Conservation (phyloP, 208 protist genomes). For the Trichomonas tenax region DNA sequence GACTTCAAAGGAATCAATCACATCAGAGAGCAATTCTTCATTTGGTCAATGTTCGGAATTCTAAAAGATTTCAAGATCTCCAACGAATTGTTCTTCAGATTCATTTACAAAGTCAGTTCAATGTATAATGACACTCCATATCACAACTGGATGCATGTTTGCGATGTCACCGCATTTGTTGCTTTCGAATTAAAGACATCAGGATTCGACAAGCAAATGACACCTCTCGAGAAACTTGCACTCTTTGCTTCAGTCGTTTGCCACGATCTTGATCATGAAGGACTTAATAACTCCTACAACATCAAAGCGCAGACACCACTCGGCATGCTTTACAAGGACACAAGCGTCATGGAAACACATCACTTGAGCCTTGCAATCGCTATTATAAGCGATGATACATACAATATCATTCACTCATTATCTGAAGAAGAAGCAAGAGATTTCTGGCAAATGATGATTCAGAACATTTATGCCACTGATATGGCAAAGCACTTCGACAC, state of each 20-base stretch:
- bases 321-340: slow-evolving; percentile 55
- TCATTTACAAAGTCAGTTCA: background rate
- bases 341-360: slow-evolving; percentile 48
- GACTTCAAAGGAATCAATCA: background rate
- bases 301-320: slow-evolving; percentile 64
- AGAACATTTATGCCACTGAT: slow-evolving; percentile 44
- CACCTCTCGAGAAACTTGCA: slow-evolving; percentile 60
- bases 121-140: slow-evolving; percentile 44
- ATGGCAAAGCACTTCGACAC: slow-evolving; percentile 43
- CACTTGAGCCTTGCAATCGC: slow-evolving; percentile 36
- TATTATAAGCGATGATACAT: slow-evolving; percentile 25
- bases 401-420: slow-evolving; percentile 33
- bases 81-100: background rate
- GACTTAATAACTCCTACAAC: slow-evolving; percentile 82
- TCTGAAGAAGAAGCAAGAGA: slow-evolving; percentile 26
- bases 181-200: slow-evolving; percentile 30
- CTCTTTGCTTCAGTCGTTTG: slow-evolving; percentile 63
- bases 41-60: slow-evolving; percentile 8
- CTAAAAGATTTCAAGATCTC: slow-evolving; percentile 22
- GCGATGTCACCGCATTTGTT: slow-evolving; percentile 50
- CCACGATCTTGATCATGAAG: slow-evolving; percentile 86
- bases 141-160: slow-evolving; percentile 52
- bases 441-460: slow-evolving; percentile 34
- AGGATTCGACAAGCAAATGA: slow-evolving; percentile 48
- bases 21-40: background rate